Evolutionary conservation across 192 early-diverging fungal genomes (phyloP).

Genomic region (Spizellomyces punctatus): DNA sequence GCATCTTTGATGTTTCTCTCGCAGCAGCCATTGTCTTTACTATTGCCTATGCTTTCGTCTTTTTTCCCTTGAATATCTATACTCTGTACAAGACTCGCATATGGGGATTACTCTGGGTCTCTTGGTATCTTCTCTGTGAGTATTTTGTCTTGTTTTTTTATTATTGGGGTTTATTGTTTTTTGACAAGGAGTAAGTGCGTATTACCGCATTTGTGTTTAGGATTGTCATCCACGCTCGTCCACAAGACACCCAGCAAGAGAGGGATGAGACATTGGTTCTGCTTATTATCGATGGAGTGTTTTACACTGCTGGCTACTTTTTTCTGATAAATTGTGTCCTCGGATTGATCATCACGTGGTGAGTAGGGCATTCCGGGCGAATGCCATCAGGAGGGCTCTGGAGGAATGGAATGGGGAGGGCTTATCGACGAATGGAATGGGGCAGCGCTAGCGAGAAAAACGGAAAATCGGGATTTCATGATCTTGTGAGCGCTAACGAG

Average conservation of each 20-base stretch:
- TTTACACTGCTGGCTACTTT: conserved; percentile 23
- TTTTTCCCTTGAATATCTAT: not conserved
- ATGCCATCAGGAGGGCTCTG: no score
- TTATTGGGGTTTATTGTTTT: not conserved
- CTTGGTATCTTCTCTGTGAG: not conserved
- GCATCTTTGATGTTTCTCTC: not conserved
- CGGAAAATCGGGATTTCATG: no score
- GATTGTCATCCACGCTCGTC: not conserved
- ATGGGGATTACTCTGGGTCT: no score
- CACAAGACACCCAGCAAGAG: not conserved
- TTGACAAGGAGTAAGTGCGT: not conserved
- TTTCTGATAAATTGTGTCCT: conserved; percentile 15
- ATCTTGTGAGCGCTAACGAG: no score
- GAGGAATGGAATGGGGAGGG: no score
- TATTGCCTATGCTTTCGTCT: not conserved
- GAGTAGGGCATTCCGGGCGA: no score
- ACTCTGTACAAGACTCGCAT: no score
- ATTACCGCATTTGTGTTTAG: conserved; percentile 6
- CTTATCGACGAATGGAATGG: no score
- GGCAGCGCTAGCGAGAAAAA: no score
- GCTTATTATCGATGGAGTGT: conserved; percentile 2
- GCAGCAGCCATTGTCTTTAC: not conserved
- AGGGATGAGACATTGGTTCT: not conserved
- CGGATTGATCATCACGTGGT: not conserved
- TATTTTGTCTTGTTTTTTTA: not conserved